Evolutionary conservation across 2,329 filamentous ascomycete species (phyloP), one percentile per base, ranked within the genome.

Genomic region (Plectosphaerella cucumerina): DNA sequence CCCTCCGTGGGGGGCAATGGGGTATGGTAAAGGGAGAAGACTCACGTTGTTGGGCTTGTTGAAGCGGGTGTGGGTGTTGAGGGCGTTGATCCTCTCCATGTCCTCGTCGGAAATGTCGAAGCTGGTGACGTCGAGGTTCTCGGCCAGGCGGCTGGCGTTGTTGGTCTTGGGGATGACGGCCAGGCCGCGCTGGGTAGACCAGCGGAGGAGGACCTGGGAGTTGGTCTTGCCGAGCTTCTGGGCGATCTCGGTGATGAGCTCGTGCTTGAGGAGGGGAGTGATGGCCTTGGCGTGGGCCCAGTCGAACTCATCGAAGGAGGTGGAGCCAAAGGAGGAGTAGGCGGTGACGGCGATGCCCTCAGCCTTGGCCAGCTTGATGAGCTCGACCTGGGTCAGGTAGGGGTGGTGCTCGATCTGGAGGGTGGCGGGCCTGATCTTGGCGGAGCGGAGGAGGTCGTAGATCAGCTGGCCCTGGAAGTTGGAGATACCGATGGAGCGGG

Each of bases 391-490:
- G 54, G 88, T 86, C 53, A 93, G 82, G 79, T 92, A 94, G 22
- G 90, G 90, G 78, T 95, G 90, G 75, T 93, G 89, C 77, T 95
- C 90, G 69, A 95, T 86, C 77, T 95, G 90, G 54, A 94, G 84
- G 39, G 87, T 85, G 37, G 89, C 86, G 9, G 89, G 88, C 43
- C 77, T 77, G 70, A 90, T 81, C 61, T 80, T 82, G 56, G 88
- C 88, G 70, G 91, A 90, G 62, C 87, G 83, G 65, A 93, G 79
- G 59, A 92, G 74, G 70, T 94, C 89, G 69, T 92, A 86, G 63
- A 95, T 71, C 57, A 90, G 76, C 70, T 87, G 81, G 44, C 81
- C 82, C 71, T 87, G 86, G 81, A 91, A 93, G 79, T 95, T 95
- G 74, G 81, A 86, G 58, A 95, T 78, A 57, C 90, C 90, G 65